Evolutionary conservation across 805 yeast genomes (phyloP).

Genomic region (Grigorovia transvaalensis): DNA sequence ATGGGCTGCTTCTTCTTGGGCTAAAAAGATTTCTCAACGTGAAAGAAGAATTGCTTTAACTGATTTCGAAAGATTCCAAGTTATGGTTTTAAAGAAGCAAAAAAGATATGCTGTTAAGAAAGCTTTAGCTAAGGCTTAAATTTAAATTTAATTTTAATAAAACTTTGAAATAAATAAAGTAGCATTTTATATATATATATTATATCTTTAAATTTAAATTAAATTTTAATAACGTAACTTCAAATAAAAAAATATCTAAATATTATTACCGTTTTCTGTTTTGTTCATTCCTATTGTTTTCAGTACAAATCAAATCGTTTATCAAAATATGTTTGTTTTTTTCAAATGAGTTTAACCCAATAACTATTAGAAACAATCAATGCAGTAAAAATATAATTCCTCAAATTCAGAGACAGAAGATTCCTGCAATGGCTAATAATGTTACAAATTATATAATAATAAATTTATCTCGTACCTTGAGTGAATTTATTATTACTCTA

Average conservation of each 20-base stretch:
- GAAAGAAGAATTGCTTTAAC: constrained; percentile 85
- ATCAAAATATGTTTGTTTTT: too few relatives aligned
- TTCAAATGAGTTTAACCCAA: too few relatives aligned
- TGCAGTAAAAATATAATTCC: too few relatives aligned
- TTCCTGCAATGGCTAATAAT: background rate
- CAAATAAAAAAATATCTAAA: background rate
- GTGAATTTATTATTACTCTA: background rate
- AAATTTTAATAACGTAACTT: background rate
- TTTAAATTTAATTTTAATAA: background rate
- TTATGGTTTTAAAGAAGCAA: constrained; percentile 93
- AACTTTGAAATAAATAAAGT: background rate
- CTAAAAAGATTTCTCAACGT: constrained; percentile 94
- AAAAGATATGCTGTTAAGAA: constrained; percentile 89
- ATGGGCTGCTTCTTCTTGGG: constrained; percentile 94
- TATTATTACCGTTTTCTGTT: background rate
- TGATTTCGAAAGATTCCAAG: constrained; percentile 99
- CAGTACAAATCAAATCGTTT: too few relatives aligned
- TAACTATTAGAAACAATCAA: too few relatives aligned
- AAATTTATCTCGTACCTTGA: background rate
- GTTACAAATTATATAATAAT: background rate
- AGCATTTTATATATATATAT: constrained; percentile 3
- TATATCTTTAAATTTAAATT: background rate
- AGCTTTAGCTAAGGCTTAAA: constrained; percentile 92
- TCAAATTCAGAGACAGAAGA: too few relatives aligned
- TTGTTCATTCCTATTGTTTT: background rate